phyloP scores from a whole-genome alignment of 345 rosid genomes.

The Erodium maritimum region DNA sequence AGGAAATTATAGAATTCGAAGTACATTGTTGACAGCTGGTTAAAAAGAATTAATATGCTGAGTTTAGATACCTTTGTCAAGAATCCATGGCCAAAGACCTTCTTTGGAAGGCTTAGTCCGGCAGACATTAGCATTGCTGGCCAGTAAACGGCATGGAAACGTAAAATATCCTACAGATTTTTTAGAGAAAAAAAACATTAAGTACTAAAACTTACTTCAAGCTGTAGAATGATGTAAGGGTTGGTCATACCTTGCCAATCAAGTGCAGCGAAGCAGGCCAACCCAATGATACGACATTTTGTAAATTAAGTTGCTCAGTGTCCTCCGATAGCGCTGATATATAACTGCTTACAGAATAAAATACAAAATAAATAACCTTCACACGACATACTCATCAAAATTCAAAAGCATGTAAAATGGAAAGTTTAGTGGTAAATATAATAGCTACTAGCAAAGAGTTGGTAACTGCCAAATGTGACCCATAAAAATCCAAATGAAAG shows the following conservation, averaged over 20 bases:
- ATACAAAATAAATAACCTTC: neutral
- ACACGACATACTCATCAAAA: neutral
- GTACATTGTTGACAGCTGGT: neutral
- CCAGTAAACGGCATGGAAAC: constrained; percentile 97
- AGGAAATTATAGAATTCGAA: too few relatives aligned
- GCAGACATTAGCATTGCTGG: constrained; percentile 98
- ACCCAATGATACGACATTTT: constrained; percentile 56
- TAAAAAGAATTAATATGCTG: constrained; percentile 1
- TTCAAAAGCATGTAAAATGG: neutral
- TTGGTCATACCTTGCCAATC: constrained; percentile 67
- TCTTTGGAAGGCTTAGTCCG: constrained; percentile 65
- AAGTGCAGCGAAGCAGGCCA: constrained; percentile 97
- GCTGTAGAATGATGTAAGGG: neutral
- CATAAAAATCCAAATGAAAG: neutral
- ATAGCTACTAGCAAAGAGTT: neutral
- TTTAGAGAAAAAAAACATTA: neutral
- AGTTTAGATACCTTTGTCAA: constrained; percentile 58
- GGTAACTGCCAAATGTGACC: neutral
- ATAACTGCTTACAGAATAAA: constrained; percentile 37
- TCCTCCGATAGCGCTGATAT: constrained; percentile 70
- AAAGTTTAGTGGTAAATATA: neutral
- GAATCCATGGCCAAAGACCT: constrained; percentile 91
- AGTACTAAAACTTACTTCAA: neutral
- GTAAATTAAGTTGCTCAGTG: constrained; percentile 40
- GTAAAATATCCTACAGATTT: constrained; percentile 67